Base-by-base conservation (phyloP, 163 green algal species). In the Prototheca stagnorum region DNA sequence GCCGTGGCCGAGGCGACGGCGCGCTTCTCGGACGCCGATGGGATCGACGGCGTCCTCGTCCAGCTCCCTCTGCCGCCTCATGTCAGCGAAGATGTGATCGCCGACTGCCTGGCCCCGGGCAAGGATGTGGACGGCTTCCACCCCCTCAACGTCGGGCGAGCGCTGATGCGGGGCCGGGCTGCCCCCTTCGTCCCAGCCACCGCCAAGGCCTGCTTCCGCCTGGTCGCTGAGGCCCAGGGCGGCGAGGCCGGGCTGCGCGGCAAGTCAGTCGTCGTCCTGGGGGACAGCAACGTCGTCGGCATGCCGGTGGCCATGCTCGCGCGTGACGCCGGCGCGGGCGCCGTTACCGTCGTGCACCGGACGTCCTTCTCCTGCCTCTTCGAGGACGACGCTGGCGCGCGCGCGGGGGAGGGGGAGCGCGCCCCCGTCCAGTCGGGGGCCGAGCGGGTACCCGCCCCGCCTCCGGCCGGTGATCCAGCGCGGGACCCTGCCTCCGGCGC, bases 71-170 rank as follows among this genome's bases (percentile, higher is more conserved):
- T 95, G 28, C 83, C 86, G 22, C 20, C 28, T 1, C 72, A 84
- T 59, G 66, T 93, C 20, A 69, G 91, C 58, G 86, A 92, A 57
- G 62, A 88, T 55, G 54, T 61, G 21, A 69, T 96, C 20, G 65
- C 95, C 16, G 75, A 86, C 44, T 63, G 53, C 34, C 81, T 96
- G 34, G 70, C 62, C 41, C 63, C 84, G 0, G 61, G 79, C 3
- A 96, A 96, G 63, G 86, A 96, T 59, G 81, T 96, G 23, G 86
- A 96, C 56, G 86, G 86, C 27, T 94, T 95, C 63, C 80, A 86
- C 52, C 73, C 75, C 0, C 39, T 84, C 21, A 86, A 86, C 56
- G 77, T 87, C 67, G 77, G 77, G 72, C 75, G 34, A n/a, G 46
- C 82, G 62, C 44, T 92, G 26, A 88, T 87, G 76, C 67, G 84